A percentile compares a stretch with the other conserved stretches of the same genome.
These are phyloP conservation scores for Trametes gibbosa DNA, from an alignment of 768 basidiomycete species.

Conservation along the genomic window DNA sequence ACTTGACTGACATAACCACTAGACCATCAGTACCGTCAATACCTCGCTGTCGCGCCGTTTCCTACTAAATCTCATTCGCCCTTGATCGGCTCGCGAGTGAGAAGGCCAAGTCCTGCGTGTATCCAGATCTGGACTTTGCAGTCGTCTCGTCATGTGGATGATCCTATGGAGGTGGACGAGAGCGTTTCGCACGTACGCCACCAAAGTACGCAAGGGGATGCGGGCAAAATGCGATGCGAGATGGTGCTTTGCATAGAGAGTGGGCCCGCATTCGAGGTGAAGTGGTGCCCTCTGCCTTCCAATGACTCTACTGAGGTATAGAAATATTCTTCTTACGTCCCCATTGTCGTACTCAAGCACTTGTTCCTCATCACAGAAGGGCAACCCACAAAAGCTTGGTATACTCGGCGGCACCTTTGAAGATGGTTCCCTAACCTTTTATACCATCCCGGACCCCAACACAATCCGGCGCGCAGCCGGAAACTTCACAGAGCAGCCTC, in stretches of 20 bases:
- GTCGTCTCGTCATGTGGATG: constrained; percentile 15
- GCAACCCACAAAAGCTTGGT: constrained; percentile 60
- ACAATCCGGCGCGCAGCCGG: constrained; percentile 33
- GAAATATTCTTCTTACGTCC: too few relatives aligned
- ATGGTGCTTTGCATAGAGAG: constrained; percentile 82
- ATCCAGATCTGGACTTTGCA: constrained; percentile 84
- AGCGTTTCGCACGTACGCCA: neutral
- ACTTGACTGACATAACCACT: neutral
- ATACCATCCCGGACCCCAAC: constrained; percentile 75
- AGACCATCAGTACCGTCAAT: constrained; percentile 66
- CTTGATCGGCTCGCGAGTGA: constrained; percentile 57
- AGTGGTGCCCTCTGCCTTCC: constrained; percentile 92
- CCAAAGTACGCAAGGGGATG: constrained; percentile 23
- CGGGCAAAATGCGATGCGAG: constrained; percentile 67
- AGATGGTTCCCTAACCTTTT: constrained; percentile 82
- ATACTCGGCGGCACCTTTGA: constrained; percentile 82
- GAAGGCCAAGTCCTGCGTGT: constrained; percentile 57
- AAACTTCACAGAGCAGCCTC: constrained; percentile 28
- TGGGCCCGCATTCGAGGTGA: constrained; percentile 76
- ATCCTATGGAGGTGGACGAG: constrained; percentile 13
- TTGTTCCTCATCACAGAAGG: neutral
- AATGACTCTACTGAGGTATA: constrained; percentile 51
- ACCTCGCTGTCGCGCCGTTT: constrained; percentile 79
- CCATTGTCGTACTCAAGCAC: too few relatives aligned
- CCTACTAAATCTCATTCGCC: constrained; percentile 64